Evolutionary conservation across 1,284 basidiomycete species (phyloP), one percentile per base, ranked within the genome.

Genomic region (Sporisorium iseilematis-ciliati): DNA sequence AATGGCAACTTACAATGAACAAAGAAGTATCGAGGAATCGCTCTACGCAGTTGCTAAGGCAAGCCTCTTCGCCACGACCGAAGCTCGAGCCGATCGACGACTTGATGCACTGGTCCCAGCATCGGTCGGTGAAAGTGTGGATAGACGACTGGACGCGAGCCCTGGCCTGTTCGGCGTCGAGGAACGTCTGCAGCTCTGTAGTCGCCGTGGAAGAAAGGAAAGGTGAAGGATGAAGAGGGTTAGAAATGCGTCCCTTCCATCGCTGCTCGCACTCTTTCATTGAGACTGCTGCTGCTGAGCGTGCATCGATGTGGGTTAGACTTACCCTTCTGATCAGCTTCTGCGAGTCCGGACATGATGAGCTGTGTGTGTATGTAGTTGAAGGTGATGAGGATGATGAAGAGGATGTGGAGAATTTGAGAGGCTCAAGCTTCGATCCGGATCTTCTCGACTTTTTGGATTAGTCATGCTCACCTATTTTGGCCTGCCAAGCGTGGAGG

Each of bases 11-110:
- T 62, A 83, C 82, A 49, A 84, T 82, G 53, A 78, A 80, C 53
- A 83, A 86, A 80, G 91, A 93, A n/a, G 93, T 91, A 87, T 98
- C 95, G 77, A 97, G 88, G 88, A 97, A 98, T 63, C 95, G 65
- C 77, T 94, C 93, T 50, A 97, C 95, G 83, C 94, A 97, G 87
- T 96, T 96, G 67, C 89, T 88, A 50, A 98, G 89, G 85, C 95
- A 98, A 57, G 88, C 88, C 79, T 92, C 91, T 87, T 98, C 95
- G 49, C 90, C 88, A 65, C 92, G 88, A 38, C 93, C 92, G 87
- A 98, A 97, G 59, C 91, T 89, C 35, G 91, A 91, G n/a, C 91
- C 91, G 25, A 94, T 93, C 31, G 90, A 90, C 43, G 92, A 90
- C 6, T 92, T 92, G 75, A 97, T 89, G 86, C 95, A 97, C 82